These are phyloP conservation scores for Aspergillus amoenus DNA, from an alignment of 2,329 filamentous ascomycete species.

Conservation along the genomic window DNA sequence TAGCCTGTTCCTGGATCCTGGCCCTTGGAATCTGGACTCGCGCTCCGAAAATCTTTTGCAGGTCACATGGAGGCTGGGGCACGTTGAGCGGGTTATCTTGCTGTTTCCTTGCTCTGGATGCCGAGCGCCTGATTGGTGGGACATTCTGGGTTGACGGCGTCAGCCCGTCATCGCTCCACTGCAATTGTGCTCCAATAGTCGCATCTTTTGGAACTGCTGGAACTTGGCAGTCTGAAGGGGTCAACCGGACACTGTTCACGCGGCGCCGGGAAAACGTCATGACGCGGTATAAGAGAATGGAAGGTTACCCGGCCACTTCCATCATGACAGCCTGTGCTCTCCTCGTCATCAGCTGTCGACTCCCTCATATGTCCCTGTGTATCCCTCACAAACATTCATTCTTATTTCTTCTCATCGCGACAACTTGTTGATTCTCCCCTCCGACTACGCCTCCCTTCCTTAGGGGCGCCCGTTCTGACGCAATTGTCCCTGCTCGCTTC, in stretches of 20 bases:
- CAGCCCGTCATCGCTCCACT: constrained; percentile 28
- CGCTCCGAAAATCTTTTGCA: constrained; percentile 22
- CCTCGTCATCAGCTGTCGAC: not conserved
- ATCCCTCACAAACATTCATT: not conserved
- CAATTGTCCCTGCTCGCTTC: not conserved
- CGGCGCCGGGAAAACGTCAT: constrained; percentile 18
- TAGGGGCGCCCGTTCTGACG: not conserved
- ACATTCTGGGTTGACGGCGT: constrained; percentile 20
- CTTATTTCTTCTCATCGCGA: not conserved
- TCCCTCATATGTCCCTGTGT: not conserved
- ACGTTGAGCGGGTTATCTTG: not conserved
- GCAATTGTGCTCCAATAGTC: constrained; percentile 24
- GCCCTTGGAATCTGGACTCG: not conserved
- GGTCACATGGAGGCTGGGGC: constrained; percentile 30
- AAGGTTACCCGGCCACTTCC: constrained; percentile 22
- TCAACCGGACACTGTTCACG: constrained; percentile 2
- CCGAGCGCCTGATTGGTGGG: constrained; percentile 32
- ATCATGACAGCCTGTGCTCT: constrained; percentile 4
- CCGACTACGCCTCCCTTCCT: not conserved
- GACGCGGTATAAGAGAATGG: constrained; percentile 20
- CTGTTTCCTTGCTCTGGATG: constrained; percentile 11
- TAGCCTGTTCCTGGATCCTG: not conserved
- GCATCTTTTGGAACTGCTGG: not conserved
- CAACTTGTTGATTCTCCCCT: not conserved
- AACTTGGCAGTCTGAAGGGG: constrained; percentile 7